These are phyloP conservation scores for Dovyalis caffra DNA, from an alignment of 345 rosid genomes.

Conservation along the genomic window DNA sequence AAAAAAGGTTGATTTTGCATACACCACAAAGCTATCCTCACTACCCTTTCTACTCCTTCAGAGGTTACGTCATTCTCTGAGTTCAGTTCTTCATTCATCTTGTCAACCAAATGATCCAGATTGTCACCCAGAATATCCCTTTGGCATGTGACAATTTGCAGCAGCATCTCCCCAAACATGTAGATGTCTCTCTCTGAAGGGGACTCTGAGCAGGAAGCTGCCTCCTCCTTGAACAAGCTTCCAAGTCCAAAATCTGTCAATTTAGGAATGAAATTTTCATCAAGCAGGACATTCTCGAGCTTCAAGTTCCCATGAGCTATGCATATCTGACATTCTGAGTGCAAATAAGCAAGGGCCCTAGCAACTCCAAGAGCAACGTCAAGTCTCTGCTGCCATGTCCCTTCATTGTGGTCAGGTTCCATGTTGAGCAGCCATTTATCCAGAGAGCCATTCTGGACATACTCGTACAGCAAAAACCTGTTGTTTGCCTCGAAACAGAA, in stretches of 20 bases:
- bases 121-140: conserved; percentile 18
- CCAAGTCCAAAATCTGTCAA: conserved; percentile 35
- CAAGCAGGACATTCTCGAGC: conserved; percentile 38
- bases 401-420: conserved; percentile 14
- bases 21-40: conserved; percentile 41
- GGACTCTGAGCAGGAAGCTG: conserved; percentile 35
- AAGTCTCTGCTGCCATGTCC: conserved; percentile 32
- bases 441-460: conserved; percentile 30
- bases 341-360: conserved; percentile 39
- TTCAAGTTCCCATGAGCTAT: conserved; percentile 40
- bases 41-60: conserved; percentile 30
- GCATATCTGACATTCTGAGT: conserved; percentile 31
- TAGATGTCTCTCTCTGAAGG: conserved; percentile 31
- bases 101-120: conserved; percentile 16
- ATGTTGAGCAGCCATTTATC: conserved; percentile 28
- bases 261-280: conserved; percentile 32
- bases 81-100: conserved; percentile 10
- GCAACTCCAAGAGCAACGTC: conserved; percentile 42
- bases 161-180: conserved; percentile 37
- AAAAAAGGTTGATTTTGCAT: conserved; percentile 41
- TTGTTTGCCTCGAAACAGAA: conserved; percentile 35
- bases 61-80: conserved; percentile 14
- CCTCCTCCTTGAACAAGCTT: conserved; percentile 21
- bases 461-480: conserved; percentile 21
- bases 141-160: conserved; percentile 32